Evolutionary conservation across 139 green algal genomes (phyloP), one percentile per base, ranked within the genome.

Genomic region (Pycnococcus provasolii): DNA sequence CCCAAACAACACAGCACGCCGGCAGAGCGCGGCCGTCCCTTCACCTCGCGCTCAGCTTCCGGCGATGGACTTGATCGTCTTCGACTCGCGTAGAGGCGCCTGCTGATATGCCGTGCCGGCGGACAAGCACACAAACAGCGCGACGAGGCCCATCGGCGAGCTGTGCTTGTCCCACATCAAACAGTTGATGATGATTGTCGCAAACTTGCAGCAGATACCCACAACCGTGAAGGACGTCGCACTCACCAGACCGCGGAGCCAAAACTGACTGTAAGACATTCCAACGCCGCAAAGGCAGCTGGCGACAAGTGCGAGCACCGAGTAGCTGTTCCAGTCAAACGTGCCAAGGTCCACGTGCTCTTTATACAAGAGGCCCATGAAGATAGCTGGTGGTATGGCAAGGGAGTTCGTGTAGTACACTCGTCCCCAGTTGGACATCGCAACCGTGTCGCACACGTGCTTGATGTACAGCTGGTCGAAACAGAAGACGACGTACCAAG

Each of bases 121-220:
- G 6, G 55, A 63, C 13, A 87, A 67, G 59, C 76, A 84, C 5
- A 83, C 13, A 26, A 80, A 58, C 42, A 85, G 74, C 13, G 51
- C 76, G n/a, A 40, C 11, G 39, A 84, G 46, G 42, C 79, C 77
- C 15, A 58, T 15, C n/a, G 52, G n/a, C 45, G 62, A 72, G 5
- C 83, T 79, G 63, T 89, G 84, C 55, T 87, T 77, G 75, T 86
- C 79, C 83, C 83, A 89, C 46, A 88, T 85, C 45, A 80, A n/a
- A 8, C 80, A 61, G 75, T 89, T 89, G 62, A 89, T 73, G 13
- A 88, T 42, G 41, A 89, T 76, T 6, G 84, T 89, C 15, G 72
- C 62, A 40, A 94, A 78, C 80, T 94, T 94, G 77, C 87, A 94
- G 37, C 90, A 75, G 60, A 92, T 89, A 59, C 88, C 88, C 7